A percentile compares a stretch with the other conserved stretches of the same genome.
Conservation (phyloP, 306 rosid genomes). For the Leucaena leucocephala region DNA sequence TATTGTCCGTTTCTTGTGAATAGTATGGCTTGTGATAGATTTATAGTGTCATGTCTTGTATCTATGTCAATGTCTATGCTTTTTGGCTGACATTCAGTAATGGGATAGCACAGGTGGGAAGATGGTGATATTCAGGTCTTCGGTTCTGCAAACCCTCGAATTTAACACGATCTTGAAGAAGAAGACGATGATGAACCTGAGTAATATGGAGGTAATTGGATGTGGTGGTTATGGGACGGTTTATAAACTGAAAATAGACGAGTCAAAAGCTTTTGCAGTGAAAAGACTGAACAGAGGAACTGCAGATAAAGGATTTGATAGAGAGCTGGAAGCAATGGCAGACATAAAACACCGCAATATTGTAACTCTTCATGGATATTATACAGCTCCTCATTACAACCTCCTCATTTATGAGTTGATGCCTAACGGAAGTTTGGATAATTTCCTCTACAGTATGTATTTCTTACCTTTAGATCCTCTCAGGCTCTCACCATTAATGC, state of each 20-base stretch:
- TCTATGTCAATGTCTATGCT: background rate
- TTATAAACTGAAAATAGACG: conserved; percentile 60
- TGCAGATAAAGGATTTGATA: conserved; percentile 80
- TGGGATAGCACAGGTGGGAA: conserved; percentile 67
- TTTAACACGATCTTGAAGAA: conserved; percentile 66
- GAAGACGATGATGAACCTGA: conserved; percentile 56
- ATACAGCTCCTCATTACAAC: conserved; percentile 74
- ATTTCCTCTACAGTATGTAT: conserved; percentile 64
- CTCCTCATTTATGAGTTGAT: conserved; percentile 85
- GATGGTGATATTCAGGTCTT: conserved; percentile 77
- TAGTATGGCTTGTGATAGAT: background rate
- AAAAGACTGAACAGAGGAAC: conserved; percentile 77
- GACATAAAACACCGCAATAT: conserved; percentile 88
- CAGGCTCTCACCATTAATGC: background rate
- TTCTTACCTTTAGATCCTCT: background rate
- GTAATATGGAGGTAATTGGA: conserved; percentile 79
- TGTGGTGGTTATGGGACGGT: conserved; percentile 87
- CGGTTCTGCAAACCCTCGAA: conserved; percentile 56
- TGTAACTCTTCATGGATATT: conserved; percentile 88
- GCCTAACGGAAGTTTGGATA: conserved; percentile 89
- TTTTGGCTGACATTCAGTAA: conserved; percentile 15
- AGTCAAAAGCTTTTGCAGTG: conserved; percentile 75
- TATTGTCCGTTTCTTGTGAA: background rate
- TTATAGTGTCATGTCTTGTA: background rate
- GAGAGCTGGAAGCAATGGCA: conserved; percentile 92